Conservation (phyloP, 176 grass and related monocot species). For the Phoenix roebelenii region DNA sequence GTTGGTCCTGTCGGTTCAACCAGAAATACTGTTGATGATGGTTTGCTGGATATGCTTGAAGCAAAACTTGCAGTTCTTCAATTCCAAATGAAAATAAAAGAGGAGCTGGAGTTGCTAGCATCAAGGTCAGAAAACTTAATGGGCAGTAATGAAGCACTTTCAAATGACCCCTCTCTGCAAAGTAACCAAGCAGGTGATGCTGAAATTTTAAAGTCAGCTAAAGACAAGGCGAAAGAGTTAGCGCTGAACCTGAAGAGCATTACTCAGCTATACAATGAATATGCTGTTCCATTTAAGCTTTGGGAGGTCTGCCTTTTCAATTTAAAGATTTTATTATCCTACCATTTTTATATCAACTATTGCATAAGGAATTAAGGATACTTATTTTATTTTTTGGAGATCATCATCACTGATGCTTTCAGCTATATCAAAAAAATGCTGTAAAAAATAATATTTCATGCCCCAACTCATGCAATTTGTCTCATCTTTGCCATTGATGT, state of each 20-base stretch:
- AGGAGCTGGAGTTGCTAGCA: conserved; percentile 58
- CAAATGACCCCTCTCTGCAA: conserved; percentile 37
- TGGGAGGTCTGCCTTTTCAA: conserved; percentile 66
- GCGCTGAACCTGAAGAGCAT: conserved; percentile 87
- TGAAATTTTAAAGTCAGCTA: conserved; percentile 42
- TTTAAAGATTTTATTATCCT: conserved; percentile 3
- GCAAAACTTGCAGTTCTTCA: conserved; percentile 82
- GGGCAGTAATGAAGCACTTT: conserved; percentile 32
- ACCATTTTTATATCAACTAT: too few species aligned
- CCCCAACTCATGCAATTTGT: too few species aligned
- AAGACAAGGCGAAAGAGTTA: conserved; percentile 74
- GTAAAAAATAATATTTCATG: too few species aligned
- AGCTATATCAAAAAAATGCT: too few species aligned
- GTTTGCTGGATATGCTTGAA: conserved; percentile 86
- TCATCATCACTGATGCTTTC: too few species aligned
- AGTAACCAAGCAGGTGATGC: conserved; percentile 37
- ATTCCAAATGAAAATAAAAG: conserved; percentile 94
- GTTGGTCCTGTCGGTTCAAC: conserved; percentile 24
- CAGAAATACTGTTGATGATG: conserved; percentile 64
- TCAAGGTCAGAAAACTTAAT: conserved; percentile 27
- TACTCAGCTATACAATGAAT: conserved; percentile 91
- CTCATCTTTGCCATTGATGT: too few species aligned
- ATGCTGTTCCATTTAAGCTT: conserved; percentile 77
- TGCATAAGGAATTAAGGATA: too few species aligned
- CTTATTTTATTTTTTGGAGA: too few species aligned